Evolutionary conservation across 306 rosid species (phyloP).

Genomic region (Fragaria iinumae): DNA sequence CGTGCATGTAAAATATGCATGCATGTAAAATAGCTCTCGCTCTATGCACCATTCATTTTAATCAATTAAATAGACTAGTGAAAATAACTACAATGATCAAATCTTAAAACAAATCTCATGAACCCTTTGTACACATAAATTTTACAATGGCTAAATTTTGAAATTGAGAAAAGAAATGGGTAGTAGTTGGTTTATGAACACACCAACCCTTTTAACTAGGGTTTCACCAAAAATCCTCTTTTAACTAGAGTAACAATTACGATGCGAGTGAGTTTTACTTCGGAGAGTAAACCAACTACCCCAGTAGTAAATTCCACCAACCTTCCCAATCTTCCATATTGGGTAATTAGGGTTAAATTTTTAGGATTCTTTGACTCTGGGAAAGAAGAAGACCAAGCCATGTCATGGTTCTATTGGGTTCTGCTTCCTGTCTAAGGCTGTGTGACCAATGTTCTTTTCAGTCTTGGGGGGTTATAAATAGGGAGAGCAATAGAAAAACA

Average conservation of each 20-base stretch:
- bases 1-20: no score
- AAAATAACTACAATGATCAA: no score
- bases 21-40: background rate
- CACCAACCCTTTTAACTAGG: background rate
- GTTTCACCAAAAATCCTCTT: no score
- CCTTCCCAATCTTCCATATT: background rate
- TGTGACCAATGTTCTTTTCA: background rate
- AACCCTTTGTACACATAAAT: no score
- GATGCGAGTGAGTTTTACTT: background rate
- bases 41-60: no score
- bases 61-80: no score
- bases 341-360: background rate
- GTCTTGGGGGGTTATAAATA: constrained; percentile 5
- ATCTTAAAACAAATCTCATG: no score
- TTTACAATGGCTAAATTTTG: background rate
- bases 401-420: constrained; percentile 5
- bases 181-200: background rate
- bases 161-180: background rate
- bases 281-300: background rate
- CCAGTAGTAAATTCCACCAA: background rate
- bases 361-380: background rate
- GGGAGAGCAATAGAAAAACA: background rate
- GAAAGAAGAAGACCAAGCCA: background rate
- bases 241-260: background rate
- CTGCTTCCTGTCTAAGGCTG: background rate